phyloP scores from a whole-genome alignment of 2,329 filamentous ascomycete species.

The Tetracladium maxilliforme region DNA sequence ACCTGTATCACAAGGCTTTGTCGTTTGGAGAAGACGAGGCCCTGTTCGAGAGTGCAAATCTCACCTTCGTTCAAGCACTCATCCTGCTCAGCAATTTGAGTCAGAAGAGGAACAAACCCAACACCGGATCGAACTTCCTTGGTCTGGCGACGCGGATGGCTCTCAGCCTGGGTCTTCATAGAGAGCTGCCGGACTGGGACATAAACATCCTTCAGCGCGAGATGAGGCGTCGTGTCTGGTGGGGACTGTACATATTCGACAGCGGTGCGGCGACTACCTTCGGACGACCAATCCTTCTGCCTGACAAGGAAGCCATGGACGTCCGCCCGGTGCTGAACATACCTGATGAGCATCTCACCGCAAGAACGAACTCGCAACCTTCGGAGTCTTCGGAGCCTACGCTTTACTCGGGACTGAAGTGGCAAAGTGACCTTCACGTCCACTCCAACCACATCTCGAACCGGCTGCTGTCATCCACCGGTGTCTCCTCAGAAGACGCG shows the following conservation, averaged over 20 bases:
- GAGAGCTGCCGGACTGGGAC: conserved; percentile 20
- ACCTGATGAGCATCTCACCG: conserved; percentile 16
- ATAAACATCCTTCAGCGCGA: conserved; percentile 18
- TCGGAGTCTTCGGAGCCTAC: conserved; percentile 20
- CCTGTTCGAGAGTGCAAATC: conserved; percentile 16
- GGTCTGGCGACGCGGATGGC: conserved; percentile 31
- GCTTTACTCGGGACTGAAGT: conserved; percentile 24
- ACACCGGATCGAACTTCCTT: conserved; percentile 30
- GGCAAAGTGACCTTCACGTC: conserved; percentile 24
- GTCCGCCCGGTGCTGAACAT: conserved; percentile 7
- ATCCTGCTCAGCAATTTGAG: conserved; percentile 22
- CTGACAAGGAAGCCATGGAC: conserved; percentile 5
- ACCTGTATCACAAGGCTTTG: conserved; percentile 14
- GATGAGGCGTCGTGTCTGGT: conserved; percentile 24
- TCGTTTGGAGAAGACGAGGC: conserved; percentile 13
- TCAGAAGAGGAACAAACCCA: conserved; percentile 30
- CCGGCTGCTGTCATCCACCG: conserved; percentile 24
- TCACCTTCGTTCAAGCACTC: conserved; percentile 15
- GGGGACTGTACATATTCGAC: conserved; percentile 27
- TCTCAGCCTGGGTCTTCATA: conserved; percentile 27
- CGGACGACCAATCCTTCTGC: conserved; percentile 16
- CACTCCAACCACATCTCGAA: conserved; percentile 26
- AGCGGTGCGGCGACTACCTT: conserved; percentile 30
- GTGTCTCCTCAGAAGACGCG: conserved; percentile 22
- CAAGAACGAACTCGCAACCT: conserved; percentile 18